These are phyloP conservation scores for Aspergillus sp. DNA, from an alignment of 2,329 filamentous ascomycete genomes.

Conservation along the genomic window DNA sequence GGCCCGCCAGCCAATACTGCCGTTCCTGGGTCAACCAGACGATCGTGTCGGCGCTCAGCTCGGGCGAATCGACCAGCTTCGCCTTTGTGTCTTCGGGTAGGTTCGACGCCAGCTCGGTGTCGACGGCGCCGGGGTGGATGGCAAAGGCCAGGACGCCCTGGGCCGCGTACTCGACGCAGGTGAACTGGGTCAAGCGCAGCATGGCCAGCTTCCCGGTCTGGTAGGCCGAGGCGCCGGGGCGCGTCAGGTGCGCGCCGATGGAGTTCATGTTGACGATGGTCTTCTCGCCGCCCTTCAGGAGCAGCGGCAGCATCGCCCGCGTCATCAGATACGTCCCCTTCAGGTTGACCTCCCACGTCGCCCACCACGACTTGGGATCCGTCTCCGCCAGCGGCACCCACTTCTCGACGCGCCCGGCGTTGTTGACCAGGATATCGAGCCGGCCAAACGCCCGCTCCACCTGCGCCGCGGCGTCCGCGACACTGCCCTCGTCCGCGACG, in stretches of 20 bases:
- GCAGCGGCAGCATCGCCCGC: constrained; percentile 48
- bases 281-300: constrained; percentile 30
- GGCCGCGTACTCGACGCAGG: constrained; percentile 46
- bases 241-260: constrained; percentile 37
- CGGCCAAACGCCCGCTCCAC: constrained; percentile 31
- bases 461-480: constrained; percentile 33
- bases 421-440: constrained; percentile 51
- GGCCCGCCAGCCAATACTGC: constrained; percentile 46
- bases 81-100: constrained; percentile 28
- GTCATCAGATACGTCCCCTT: constrained; percentile 48
- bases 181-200: constrained; percentile 50
- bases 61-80: constrained; percentile 35
- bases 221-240: constrained; percentile 44
- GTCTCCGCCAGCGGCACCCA: constrained; percentile 29
- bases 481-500: constrained; percentile 38
- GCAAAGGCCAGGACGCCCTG: constrained; percentile 43
- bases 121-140: constrained; percentile 41
- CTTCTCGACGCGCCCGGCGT: constrained; percentile 40
- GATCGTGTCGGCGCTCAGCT: constrained; percentile 45
- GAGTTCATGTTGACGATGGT: constrained; percentile 50
- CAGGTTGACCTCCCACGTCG: constrained; percentile 50
- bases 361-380: constrained; percentile 41
- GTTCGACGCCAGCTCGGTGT: constrained; percentile 38
- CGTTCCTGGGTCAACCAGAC: constrained; percentile 44
- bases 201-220: constrained; percentile 51